A percentile compares a stretch with the other conserved stretches of the same genome.
These are phyloP conservation scores for Pythium rhizo-oryzae DNA, from an alignment of 352 stramenopile genomes.

Conservation along the genomic window DNA sequence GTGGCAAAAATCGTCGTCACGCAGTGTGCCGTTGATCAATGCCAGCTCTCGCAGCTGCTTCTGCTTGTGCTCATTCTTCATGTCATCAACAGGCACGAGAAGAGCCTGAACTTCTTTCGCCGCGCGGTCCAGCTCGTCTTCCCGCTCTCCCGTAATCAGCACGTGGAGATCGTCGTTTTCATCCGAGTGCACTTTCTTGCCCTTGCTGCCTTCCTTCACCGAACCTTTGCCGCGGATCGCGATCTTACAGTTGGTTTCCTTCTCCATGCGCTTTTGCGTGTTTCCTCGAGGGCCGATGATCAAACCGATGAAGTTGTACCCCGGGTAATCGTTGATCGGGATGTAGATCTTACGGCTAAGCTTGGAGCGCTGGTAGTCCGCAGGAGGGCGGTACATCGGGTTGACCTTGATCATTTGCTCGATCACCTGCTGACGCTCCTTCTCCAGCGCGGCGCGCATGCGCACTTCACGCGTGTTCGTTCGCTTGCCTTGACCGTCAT, in stretches of 20 bases:
- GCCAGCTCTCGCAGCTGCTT: slow-evolving; percentile 98
- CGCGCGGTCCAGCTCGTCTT: slow-evolving; percentile 86
- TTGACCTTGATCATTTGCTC: slow-evolving; percentile 97
- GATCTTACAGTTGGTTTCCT: slow-evolving; percentile 99
- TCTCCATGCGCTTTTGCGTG: slow-evolving; percentile 99
- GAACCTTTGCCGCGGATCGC: slow-evolving; percentile 96
- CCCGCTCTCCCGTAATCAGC: slow-evolving; percentile 91
- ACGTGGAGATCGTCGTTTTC: slow-evolving; percentile 97
- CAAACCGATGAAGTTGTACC: slow-evolving; percentile 99
- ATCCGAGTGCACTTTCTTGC: slow-evolving; percentile 91
- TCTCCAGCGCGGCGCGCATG: slow-evolving; percentile 92
- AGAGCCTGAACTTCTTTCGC: slow-evolving; percentile 90
- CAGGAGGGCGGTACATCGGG: slow-evolving; percentile 82
- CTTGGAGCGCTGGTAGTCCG: slow-evolving; percentile 93
- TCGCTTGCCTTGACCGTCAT: slow-evolving; percentile 96
- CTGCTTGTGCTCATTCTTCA: slow-evolving; percentile 97
- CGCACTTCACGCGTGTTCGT: slow-evolving; percentile 97
- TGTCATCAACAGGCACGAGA: slow-evolving; percentile 92
- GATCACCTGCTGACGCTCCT: slow-evolving; percentile 92
- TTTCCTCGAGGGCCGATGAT: slow-evolving; percentile 99
- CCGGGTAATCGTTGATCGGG: slow-evolving; percentile 96
- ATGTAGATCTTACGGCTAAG: slow-evolving; percentile 97
- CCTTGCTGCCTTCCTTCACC: slow-evolving; percentile 97
- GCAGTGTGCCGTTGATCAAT: slow-evolving; percentile 98
- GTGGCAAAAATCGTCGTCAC: slow-evolving; percentile 97